Base-by-base conservation (phyloP, 805 yeast species). In the Cyberlindnera bimundalis region DNA sequence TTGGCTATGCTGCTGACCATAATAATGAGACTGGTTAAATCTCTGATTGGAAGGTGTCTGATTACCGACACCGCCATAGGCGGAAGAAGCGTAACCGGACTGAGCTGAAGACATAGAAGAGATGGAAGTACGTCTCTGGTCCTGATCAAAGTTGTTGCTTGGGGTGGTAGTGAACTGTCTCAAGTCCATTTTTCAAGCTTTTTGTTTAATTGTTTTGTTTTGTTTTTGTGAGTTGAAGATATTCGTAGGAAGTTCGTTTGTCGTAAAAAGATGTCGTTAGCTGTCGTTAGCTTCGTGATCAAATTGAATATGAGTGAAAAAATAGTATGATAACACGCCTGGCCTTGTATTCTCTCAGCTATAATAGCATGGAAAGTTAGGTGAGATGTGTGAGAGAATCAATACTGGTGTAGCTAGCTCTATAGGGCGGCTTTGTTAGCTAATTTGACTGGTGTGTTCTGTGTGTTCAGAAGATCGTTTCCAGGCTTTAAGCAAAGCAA, bases 131-230 rank as follows among this genome's bases (percentile, higher is more conserved):
- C 58, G 56, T 46, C 58, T 55, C 39, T 47, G 53, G 27, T 42
- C 50, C 27, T 37, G 45, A 35, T 59, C 60, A 49, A 50, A 45
- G 39, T 50, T 52, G 29, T 50, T 41, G 41, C 40, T 55, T 32
- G 67, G 64, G 6, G 65, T 60, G 20, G 62, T 55, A 14, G 66
- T 50, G 44, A 55, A 63, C 47, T 58, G 68, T 58, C 68, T 64
- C 42, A 64, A 50, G 46, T 65, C 68, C 70, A 65, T 65, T 9
- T 2, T 42, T 47, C 35, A n/a, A 15, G 38, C 12, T 13, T 8
- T 15, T 8, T n/a, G 13, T 9, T 6, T 6, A 18, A 23, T 12
- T 8, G 17, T 21, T n/a, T 29, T 28, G 19, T 14, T 15, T 16
- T 20, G 19, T 30, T 19, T 30, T 19, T 14, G 21, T 29, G 23